A percentile compares a stretch with the other conserved stretches of the same genome.
Evolutionary conservation across 2,329 filamentous ascomycete species (phyloP).

Genomic region (Fusarium ambrosium): DNA sequence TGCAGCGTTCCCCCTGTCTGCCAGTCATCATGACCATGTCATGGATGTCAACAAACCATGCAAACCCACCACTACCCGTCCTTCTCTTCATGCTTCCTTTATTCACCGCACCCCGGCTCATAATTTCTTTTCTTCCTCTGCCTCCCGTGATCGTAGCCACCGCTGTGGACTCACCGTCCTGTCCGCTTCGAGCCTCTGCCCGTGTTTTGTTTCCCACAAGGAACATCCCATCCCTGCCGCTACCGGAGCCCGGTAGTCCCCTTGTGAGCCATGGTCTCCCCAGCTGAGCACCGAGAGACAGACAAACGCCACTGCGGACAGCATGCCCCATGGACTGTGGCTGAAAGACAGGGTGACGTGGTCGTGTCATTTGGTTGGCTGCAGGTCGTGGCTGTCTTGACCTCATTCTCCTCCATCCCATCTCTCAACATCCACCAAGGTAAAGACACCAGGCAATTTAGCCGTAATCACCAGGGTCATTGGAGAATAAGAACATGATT

Average conservation of each 20-base stretch:
- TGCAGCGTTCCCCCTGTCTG: conserved; percentile 39
- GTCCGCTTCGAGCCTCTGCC: conserved; percentile 1
- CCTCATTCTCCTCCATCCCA: neutral
- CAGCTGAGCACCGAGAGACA: conserved; percentile 11
- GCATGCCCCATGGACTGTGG: conserved; percentile 15
- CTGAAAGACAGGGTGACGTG: conserved; percentile 7
- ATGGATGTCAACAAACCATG: conserved; percentile 33
- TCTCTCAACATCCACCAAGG: neutral
- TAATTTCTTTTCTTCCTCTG: neutral
- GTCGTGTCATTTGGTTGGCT: neutral
- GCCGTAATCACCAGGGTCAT: neutral
- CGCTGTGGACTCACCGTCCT: conserved; percentile 11
- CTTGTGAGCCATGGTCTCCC: neutral
- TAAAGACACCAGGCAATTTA: neutral
- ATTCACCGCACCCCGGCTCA: neutral
- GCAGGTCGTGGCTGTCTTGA: neutral
- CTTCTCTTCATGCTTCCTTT: neutral
- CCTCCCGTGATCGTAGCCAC: neutral
- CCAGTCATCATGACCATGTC: conserved; percentile 32
- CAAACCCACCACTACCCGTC: conserved; percentile 1
- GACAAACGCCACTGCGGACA: neutral
- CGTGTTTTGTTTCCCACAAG: neutral
- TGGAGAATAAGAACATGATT: neutral
- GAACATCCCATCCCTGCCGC: neutral
- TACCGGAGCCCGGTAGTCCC: conserved; percentile 2